phyloP scores from a whole-genome alignment of 306 rosid species.

The Gleditsia sinensis region DNA sequence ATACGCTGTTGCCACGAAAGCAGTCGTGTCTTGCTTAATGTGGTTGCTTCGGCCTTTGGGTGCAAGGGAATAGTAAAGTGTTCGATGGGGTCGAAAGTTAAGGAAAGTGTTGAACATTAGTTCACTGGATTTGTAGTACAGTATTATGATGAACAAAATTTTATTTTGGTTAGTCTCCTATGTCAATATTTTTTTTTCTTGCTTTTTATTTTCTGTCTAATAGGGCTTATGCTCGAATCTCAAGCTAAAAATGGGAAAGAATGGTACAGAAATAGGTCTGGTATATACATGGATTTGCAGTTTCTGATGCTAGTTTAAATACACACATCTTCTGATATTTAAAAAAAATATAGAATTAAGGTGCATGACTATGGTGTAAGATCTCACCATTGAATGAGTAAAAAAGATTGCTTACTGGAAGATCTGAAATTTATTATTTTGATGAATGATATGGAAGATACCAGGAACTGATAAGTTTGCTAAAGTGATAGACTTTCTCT shows the following conservation, averaged over 20 bases:
- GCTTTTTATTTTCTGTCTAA: background rate
- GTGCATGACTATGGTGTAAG: constrained; percentile 2
- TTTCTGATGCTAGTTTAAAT: background rate
- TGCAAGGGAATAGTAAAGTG: background rate
- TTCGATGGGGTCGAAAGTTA: background rate
- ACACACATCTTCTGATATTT: no score
- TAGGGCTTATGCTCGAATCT: background rate
- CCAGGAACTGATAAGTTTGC: constrained; percentile 89
- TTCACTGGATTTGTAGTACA: background rate
- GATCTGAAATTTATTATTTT: constrained; percentile 22
- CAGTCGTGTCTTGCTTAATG: background rate
- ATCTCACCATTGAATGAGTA: background rate
- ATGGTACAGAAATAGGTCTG: background rate
- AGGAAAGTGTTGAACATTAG: constrained; percentile 11
- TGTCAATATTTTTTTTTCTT: background rate
- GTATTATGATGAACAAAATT: background rate
- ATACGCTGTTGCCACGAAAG: background rate
- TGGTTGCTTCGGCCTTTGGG: background rate
- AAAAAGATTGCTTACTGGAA: background rate
- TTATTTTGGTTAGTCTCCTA: background rate
- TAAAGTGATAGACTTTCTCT: constrained; percentile 87
- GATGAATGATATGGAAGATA: constrained; percentile 52
- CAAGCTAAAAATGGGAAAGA: constrained; percentile 16
- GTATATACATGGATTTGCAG: constrained; percentile 1
- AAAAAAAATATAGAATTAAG: constrained; percentile 20